These are phyloP conservation scores for Lipomyces kockii DNA, from an alignment of 805 yeast species.

Conservation along the genomic window DNA sequence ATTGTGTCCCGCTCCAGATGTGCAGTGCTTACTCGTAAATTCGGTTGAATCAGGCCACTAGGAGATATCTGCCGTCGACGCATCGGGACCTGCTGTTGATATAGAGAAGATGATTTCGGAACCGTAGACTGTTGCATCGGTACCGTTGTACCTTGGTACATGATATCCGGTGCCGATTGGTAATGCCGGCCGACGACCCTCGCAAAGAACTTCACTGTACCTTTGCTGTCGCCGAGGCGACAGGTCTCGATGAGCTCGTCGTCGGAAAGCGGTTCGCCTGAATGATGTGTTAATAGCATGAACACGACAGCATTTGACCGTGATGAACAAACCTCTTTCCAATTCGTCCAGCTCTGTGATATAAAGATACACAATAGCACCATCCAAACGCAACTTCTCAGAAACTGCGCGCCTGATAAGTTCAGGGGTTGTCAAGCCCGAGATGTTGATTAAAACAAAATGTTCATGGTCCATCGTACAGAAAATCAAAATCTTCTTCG, in stretches of 20 bases:
- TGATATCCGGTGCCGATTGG: constrained; percentile 20
- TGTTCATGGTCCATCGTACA: constrained; percentile 65
- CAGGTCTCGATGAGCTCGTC: constrained; percentile 27
- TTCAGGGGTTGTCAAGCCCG: constrained; percentile 66
- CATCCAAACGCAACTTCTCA: constrained; percentile 43
- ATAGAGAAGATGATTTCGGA: neutral
- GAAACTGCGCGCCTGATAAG: constrained; percentile 53
- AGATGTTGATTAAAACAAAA: constrained; percentile 57
- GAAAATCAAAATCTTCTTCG: constrained; percentile 48
- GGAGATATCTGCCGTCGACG: constrained; percentile 1
- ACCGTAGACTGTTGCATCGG: constrained; percentile 3
- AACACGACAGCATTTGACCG: neutral
- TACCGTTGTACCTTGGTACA: neutral
- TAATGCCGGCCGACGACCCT: constrained; percentile 12
- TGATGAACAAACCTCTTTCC: constrained; percentile 21
- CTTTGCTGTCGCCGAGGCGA: constrained; percentile 29
- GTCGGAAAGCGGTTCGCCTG: constrained; percentile 34
- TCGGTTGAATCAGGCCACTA: constrained; percentile 4
- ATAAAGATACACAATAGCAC: constrained; percentile 29
- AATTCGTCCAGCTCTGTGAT: constrained; percentile 30
- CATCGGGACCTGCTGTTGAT: neutral
- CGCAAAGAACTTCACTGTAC: constrained; percentile 37
- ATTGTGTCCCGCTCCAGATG: neutral
- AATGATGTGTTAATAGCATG: neutral
- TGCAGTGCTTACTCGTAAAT: constrained; percentile 19